Base-by-base conservation (phyloP, 768 basidiomycete genomes). In the Amanita pallidorosea region DNA sequence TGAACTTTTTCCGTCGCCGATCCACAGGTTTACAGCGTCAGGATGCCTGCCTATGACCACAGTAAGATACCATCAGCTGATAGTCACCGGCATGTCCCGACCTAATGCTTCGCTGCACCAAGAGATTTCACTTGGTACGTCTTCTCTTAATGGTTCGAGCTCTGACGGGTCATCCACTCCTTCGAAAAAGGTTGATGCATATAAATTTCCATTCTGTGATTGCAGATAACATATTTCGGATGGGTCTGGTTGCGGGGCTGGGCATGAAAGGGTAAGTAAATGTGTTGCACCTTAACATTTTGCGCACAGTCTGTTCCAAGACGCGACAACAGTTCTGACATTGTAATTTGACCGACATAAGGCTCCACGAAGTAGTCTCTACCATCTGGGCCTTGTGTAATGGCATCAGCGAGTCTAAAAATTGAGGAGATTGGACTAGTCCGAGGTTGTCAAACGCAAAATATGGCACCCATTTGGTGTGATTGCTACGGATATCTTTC, bases 11-110 rank as follows among this genome's bases (percentile, higher is more conserved):
- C 72, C 70, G 58, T 87, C 75, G 9, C 94, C 93, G 33, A 96
- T 88, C 92, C 93, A 97, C 17, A 97, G 60, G 61, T 96, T 96
- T 2, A 91, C 90, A 5, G 91, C 93, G 59, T 97, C 94, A 0
- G 93, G 89, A 15, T 68, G 56, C 56, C 67, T 71, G 34, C 75
- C 86, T 84, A 49, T 41, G 54, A 7, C 27, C 2, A 23, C 12
- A 36, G 38, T 15, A 20, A 40, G 18, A 18, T 52, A 31, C 31
- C 9, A 53, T 38, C 37, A 46, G 35, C 3, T 18, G n/a, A 7
- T 22, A 40, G 18, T 34, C 1, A 17, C 22, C 35, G 31, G 41
- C 6, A 31, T 15, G 9, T 45, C 65, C 74, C 37, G 58, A 92
- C 90, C 88, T 29, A 92, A 67, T 7, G 87, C 88, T 56, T 85